phyloP scores from a whole-genome alignment of 2,329 filamentous ascomycete species.

The Emydomyces testavorans region DNA sequence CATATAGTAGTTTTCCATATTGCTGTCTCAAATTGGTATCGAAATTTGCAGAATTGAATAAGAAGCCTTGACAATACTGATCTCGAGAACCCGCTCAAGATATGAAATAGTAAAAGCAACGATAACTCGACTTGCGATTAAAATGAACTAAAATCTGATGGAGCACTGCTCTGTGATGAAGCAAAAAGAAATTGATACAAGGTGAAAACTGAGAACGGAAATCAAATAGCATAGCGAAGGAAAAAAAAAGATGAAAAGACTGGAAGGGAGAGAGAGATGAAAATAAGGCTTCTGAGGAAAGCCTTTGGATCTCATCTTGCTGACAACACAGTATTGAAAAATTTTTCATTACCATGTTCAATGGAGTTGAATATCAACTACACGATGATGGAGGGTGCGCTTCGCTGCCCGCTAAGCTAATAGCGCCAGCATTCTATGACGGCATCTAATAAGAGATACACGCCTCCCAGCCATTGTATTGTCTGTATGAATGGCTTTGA shows the following conservation, averaged over 20 bases:
- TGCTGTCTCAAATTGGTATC: no score
- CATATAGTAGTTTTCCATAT: no score
- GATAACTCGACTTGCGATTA: no score
- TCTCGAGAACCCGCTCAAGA: no score
- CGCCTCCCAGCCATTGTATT: constrained; percentile 1
- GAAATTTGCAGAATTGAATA: background rate
- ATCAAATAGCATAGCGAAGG: background rate
- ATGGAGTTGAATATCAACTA: background rate
- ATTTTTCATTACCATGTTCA: constrained; percentile 4
- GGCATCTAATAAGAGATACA: background rate
- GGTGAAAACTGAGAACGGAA: constrained; percentile 1
- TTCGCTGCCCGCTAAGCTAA: background rate
- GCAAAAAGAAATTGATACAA: background rate
- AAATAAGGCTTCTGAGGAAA: background rate
- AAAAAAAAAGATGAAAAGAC: background rate
- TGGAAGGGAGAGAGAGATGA: background rate
- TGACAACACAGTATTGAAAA: constrained; percentile 30
- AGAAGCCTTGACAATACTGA: no score
- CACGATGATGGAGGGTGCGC: background rate
- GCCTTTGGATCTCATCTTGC: background rate
- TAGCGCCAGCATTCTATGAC: background rate
- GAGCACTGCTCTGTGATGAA: background rate
- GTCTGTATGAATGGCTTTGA: constrained; percentile 1
- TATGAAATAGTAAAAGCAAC: no score
- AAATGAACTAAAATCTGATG: background rate